phyloP scores from a whole-genome alignment of 2,329 filamentous ascomycete genomes.

The Talaromyces islandicus region DNA sequence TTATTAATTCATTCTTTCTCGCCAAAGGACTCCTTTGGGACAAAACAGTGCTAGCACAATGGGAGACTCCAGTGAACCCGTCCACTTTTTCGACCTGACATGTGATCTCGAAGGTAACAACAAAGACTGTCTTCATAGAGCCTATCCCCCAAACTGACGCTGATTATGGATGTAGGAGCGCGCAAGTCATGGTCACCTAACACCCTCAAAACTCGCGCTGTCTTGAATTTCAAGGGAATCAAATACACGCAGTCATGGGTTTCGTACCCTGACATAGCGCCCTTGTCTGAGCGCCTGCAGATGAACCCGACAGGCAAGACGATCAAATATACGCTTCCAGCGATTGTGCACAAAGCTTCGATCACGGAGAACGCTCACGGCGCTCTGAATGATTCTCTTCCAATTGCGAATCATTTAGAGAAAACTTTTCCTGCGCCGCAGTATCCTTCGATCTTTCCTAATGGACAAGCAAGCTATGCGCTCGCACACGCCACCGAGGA shows the following conservation, averaged over 20 bases:
- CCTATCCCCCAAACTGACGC: conserved; percentile 18
- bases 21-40: neutral
- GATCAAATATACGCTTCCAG: conserved; percentile 26
- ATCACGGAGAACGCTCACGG: conserved; percentile 19
- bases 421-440: conserved; percentile 21
- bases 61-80: conserved; percentile 20
- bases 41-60: neutral
- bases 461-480: conserved; percentile 27
- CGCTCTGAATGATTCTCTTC: conserved; percentile 28
- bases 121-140: conserved; percentile 5
- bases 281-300: conserved; percentile 19
- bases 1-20: neutral
- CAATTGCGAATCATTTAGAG: conserved; percentile 27
- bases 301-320: conserved; percentile 15
- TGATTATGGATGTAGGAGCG: conserved; percentile 14
- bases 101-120: conserved; percentile 10
- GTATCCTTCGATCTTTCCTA: conserved; percentile 24
- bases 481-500: conserved; percentile 19
- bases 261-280: conserved; percentile 23
- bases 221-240: conserved; percentile 23
- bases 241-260: conserved; percentile 21
- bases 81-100: conserved; percentile 30
- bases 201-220: conserved; percentile 19
- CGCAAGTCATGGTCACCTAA: conserved; percentile 25
- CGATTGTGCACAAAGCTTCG: conserved; percentile 23